A percentile compares a stretch with the other conserved stretches of the same genome.
Conservation (phyloP, 768 basidiomycete genomes). For the Lentinula edodes region DNA sequence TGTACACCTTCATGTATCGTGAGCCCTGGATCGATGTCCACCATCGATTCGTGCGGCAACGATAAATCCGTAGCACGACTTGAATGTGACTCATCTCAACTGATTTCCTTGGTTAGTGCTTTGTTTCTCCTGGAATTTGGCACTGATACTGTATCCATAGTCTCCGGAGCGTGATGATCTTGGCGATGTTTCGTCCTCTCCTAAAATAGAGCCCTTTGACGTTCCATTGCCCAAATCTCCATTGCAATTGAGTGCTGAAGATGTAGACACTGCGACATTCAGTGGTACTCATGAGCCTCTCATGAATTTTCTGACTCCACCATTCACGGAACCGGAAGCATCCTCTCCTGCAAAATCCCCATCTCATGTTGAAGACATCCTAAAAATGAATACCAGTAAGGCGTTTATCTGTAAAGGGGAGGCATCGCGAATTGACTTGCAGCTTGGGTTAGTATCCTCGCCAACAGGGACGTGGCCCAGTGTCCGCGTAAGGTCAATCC, state of each 20-base stretch:
- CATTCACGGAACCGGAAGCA: neutral
- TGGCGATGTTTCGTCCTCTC: neutral
- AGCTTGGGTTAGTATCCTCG: neutral
- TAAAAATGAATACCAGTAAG: neutral
- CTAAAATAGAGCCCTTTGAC: neutral
- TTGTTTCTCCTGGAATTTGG: neutral
- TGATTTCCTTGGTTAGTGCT: neutral
- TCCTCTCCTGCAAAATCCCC: neutral
- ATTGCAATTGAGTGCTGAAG: neutral
- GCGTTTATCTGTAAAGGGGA: neutral
- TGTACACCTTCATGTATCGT: neutral
- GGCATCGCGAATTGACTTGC: neutral
- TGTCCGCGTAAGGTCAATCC: neutral
- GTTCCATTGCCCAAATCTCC: neutral
- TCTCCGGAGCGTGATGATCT: neutral
- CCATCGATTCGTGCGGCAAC: neutral
- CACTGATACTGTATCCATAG: neutral
- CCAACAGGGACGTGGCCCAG: conserved; percentile 3
- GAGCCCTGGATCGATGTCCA: neutral
- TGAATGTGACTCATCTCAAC: neutral
- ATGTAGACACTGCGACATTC: neutral
- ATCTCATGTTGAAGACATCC: neutral
- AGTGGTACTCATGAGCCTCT: neutral
- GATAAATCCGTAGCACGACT: neutral
- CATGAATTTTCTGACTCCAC: conserved; percentile 1